Evolutionary conservation across 2,329 filamentous ascomycete species (phyloP).

Genomic region (Xylariaceae sp.): DNA sequence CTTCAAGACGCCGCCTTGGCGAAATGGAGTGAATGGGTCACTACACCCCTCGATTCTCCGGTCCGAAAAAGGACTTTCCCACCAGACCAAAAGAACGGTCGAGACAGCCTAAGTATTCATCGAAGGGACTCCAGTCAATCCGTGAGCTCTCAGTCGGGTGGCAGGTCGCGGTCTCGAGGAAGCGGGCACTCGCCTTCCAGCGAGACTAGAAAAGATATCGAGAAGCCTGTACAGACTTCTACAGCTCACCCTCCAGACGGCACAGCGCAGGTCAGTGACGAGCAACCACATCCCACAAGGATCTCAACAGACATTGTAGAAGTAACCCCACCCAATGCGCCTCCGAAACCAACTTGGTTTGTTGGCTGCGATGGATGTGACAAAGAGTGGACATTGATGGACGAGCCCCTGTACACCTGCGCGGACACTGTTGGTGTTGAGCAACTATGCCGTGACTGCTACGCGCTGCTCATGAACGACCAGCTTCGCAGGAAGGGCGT

Average conservation of each 20-base stretch:
- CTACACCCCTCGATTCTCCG: slow-evolving; percentile 14
- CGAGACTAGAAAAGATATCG: background rate
- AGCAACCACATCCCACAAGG: slow-evolving; percentile 1
- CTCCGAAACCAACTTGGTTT: slow-evolving; percentile 22
- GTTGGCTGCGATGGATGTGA: slow-evolving; percentile 28
- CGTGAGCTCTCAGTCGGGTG: background rate
- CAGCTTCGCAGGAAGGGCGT: slow-evolving; percentile 19
- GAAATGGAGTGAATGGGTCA: slow-evolving; percentile 27
- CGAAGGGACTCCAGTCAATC: slow-evolving; percentile 1
- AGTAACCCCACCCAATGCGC: slow-evolving; percentile 5
- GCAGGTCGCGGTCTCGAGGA: background rate
- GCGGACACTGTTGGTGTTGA: slow-evolving; percentile 26
- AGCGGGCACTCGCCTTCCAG: background rate
- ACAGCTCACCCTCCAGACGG: slow-evolving; percentile 1
- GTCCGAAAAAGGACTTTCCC: background rate
- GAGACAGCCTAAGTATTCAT: background rate
- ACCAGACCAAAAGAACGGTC: slow-evolving; percentile 4
- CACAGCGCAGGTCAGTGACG: background rate
- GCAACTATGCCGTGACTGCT: slow-evolving; percentile 23
- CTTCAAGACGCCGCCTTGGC: slow-evolving; percentile 18
- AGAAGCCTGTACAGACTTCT: slow-evolving; percentile 2
- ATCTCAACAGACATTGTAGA: slow-evolving; percentile 11
- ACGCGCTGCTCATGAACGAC: slow-evolving; percentile 18
- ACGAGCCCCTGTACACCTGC: slow-evolving; percentile 26
- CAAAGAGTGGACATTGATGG: slow-evolving; percentile 23